Evolutionary conservation across 495 filamentous ascomycete genomes (phyloP).

Genomic region (Neurospora sp.): DNA sequence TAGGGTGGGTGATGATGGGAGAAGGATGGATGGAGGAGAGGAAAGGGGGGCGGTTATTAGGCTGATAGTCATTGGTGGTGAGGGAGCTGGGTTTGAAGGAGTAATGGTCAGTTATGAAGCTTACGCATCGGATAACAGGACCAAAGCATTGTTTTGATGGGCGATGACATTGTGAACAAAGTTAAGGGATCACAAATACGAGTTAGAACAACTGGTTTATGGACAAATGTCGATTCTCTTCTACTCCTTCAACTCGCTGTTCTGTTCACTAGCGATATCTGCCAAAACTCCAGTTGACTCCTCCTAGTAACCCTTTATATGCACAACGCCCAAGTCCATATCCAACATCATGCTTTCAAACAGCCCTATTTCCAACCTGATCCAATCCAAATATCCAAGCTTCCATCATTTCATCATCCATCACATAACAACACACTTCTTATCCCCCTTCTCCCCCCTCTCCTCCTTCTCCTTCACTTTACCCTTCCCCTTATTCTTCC

Average conservation of each 20-base stretch:
- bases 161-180: background rate
- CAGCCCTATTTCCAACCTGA: background rate
- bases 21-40: too few relatives aligned
- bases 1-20: too few relatives aligned
- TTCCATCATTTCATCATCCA: background rate
- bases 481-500: background rate
- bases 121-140: background rate
- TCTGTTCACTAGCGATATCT: background rate
- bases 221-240: background rate
- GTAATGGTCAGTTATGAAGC: background rate
- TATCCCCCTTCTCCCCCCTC: slow-evolving; percentile 25
- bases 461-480: background rate
- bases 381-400: background rate
- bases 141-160: background rate
- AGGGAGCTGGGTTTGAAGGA: background rate
- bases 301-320: background rate
- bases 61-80: too few relatives aligned
- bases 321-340: background rate
- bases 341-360: background rate
- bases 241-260: background rate
- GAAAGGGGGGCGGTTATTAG: too few relatives aligned
- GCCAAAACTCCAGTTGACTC: background rate
- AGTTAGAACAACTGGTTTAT: background rate
- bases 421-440: slow-evolving; percentile 49
- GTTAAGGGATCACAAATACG: background rate